Evolutionary conservation across 176 grass and related monocot genomes (phyloP), one percentile per base, ranked within the genome.

Genomic region (Eremochloa ophiuroides): DNA sequence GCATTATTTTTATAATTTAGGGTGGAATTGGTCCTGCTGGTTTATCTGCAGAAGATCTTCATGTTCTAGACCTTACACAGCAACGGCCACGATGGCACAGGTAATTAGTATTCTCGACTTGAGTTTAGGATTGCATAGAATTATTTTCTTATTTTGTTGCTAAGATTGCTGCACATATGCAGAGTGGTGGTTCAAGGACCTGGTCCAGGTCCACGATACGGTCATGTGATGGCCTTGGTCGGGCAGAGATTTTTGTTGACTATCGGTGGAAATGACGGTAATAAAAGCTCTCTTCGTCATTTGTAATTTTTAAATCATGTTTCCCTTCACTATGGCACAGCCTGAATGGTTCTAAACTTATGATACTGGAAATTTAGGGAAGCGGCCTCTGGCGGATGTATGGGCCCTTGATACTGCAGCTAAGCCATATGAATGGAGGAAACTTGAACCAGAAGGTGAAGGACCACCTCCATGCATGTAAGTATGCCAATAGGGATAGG

Each of bases 191-290:
- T 99, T 80, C 97, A 99, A 88, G 93, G 97, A 74, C 97, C 91
- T 80, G 97, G 97, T 88, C 97, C 97, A 88, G 97, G 97, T 43
- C 93, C 97, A 78, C 89, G 97, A 28, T 99, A 96, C 66, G 97
- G 97, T 53, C 97, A 99, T 90, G 97, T 99, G 80, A 99, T 99
- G 97, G 89, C 97, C 92, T 92, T 99, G 87, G 97, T 99, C 66
- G 97, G 97, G 34, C 97, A 99, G 78, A 89, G 97, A 55, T 99
- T 99, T 89, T 87, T 99, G 78, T 94, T 99, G 87, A 92, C 97
- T 48, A 94, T 99, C 67, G 97, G 97, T 85, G 97, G 97, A 90
- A 99, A 99, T 94, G 97, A 99, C 74, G 97, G 97, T 95, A 91
- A 48, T 64, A 20, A 69, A 87, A 87, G 31, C 65, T 82, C 74